Base-by-base conservation (phyloP, 495 filamentous ascomycete genomes). In the Penicillium nucicola region DNA sequence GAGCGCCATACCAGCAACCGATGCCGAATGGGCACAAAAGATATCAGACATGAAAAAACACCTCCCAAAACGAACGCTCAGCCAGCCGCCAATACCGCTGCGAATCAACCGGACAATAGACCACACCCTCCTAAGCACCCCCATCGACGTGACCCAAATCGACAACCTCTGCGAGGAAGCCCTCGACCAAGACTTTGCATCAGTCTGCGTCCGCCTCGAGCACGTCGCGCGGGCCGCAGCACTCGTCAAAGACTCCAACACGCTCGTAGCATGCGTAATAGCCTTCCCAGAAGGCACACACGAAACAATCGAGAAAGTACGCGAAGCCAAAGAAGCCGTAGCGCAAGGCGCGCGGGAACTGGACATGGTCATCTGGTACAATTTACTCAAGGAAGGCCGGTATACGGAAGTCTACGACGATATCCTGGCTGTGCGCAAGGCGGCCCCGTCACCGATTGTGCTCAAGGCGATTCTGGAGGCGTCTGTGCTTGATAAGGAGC, bases 381-480 rank as follows among this genome's bases (percentile, higher is more conserved):
- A 67, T 4, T 66, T 77, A 8, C 66, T 88, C 17, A 79, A 80
- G 50, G 43, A 65, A 2, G 65, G 70, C 11, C 52, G 67, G 18
- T 86, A 84, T 64, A 54, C 48, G 4, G 64, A 68, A 9, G 75
- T 86, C 38, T 86, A 78, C 66, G 61, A 62, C 18, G 85, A 88
- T 51, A 68, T 88, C 31, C 58, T 67, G 19, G 75, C 77, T 5
- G 76, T 88, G 35, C 75, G 76, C 12, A 69, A 71, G 4, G 76
- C 77, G 15, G 78, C 77, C 15, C 72, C 73, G 8, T 44, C 67
- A 22, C 75, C 77, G 25, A 64, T 74, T 5, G 62, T 65, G 23
- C 62, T 86, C 39, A 88, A 89, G 63, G 77, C 84, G 38, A 89
- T 88, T 48, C 60, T 89, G 35, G 85, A 89, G 62, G 84, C 84